Evolutionary conservation across 2,329 filamentous ascomycete genomes (phyloP).

Genomic region (Hymenoscyphus fructigenus): DNA sequence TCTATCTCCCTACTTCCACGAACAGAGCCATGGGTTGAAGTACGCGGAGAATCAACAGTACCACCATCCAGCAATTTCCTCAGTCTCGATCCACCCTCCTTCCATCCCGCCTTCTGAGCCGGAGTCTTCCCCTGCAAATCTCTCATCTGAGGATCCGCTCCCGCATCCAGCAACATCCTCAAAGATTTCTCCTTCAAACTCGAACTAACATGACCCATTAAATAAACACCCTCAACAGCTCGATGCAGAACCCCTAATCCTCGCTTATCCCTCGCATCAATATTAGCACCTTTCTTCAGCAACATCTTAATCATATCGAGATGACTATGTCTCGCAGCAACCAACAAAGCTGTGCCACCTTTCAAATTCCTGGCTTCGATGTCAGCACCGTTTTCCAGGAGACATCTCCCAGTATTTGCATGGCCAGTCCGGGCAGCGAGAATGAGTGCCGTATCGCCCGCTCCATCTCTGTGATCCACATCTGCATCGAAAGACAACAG

Average conservation of each 20-base stretch:
- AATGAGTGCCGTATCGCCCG: conserved; percentile 23
- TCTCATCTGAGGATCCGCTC: conserved; percentile 20
- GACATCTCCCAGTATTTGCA: conserved; percentile 11
- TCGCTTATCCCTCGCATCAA: conserved; percentile 20
- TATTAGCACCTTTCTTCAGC: conserved; percentile 17
- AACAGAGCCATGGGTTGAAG: background rate
- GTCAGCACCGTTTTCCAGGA: conserved; percentile 19
- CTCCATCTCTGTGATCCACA: conserved; percentile 16
- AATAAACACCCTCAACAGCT: conserved; percentile 21
- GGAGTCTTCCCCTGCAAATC: conserved; percentile 22
- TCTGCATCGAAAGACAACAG: conserved; percentile 18
- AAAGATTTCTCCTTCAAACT: conserved; percentile 21
- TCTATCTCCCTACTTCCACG: background rate
- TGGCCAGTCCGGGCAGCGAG: conserved; percentile 20
- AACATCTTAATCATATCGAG: conserved; percentile 17
- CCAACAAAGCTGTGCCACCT: conserved; percentile 19
- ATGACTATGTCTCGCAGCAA: conserved; percentile 23
- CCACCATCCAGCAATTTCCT: conserved; percentile 16
- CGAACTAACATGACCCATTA: conserved; percentile 14
- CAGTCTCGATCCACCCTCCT: conserved; percentile 20
- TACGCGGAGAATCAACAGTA: background rate
- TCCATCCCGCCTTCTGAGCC: conserved; percentile 15
- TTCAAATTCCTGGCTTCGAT: conserved; percentile 21
- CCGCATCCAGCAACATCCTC: conserved; percentile 21
- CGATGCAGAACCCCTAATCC: conserved; percentile 23